Base-by-base conservation (phyloP, 257 asterid genomes). In the Echium plantagineum region DNA sequence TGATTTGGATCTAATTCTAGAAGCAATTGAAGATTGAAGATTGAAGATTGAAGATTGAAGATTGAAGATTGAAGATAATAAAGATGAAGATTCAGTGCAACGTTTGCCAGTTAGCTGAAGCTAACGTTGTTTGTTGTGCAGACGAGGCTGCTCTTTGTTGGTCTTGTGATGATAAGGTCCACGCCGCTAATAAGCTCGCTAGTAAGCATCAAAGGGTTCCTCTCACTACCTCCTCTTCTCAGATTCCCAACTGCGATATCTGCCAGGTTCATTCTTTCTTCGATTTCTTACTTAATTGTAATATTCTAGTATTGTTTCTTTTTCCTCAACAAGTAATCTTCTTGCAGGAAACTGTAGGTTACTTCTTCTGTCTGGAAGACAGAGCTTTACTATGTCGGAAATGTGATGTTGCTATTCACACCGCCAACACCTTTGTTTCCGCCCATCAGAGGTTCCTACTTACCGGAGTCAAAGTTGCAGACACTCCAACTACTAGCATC, bases 321-420 rank as follows among this genome's bases (percentile, higher is more conserved):
- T n/a, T n/a, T n/a, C n/a, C n/a, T n/a, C n/a, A n/a, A n/a, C n/a
- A n/a, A n/a, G n/a, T n/a, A n/a, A n/a, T n/a, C n/a, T n/a, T n/a
- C n/a, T n/a, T n/a, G 71, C 94, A 93, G 97, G 97, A 89, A 80
- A 58, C 95, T 0, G 75, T 73, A 15, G 96, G 99, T 26, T 93
- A 81, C 73, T 84, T 93, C 89, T 93, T 93, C 69, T 93, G 97
- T 75, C 77, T 93, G 42, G 95, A 93, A 77, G 99, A 93, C 66
- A 84, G 99, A 52, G 94, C 99, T 69, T 67, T 93, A 59, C 89
- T 93, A 0, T 93, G 99, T 74, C 62, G 97, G 58, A 86, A 81
- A 63, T 93, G 99, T 55, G 99, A 93, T 71, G 80, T 88, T 16
- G 69, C 86, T 21, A 73, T 86, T 52, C 99, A 93, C 79, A 75